Percentiles rank a stretch among this genome's conserved stretches.
Conservation (phyloP, 768 basidiomycete species). For the Amanita jacksonii region DNA sequence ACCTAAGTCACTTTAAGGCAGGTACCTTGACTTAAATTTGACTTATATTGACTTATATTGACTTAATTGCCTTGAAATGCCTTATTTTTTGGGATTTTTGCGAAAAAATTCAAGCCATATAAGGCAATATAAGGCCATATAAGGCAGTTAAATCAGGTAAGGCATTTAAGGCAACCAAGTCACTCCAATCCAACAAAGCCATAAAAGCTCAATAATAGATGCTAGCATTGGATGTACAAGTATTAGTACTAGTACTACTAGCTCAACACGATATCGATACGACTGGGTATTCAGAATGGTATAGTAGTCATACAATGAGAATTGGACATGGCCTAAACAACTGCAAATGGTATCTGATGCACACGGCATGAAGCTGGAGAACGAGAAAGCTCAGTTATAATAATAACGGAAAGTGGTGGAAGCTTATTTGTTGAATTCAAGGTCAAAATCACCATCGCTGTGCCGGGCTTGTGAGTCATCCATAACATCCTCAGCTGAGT, state of each 20-base stretch:
- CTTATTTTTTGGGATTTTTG: no score
- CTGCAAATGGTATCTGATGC: not conserved
- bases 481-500: not conserved
- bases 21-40: no score
- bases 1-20: no score
- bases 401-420: not conserved
- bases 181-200: not conserved
- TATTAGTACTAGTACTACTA: not conserved
- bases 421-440: constrained; percentile 1
- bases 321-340: no score
- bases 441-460: constrained; percentile 1
- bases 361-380: not conserved
- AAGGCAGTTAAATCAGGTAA: not conserved
- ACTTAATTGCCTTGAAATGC: no score
- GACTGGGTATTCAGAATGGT: constrained; percentile 3
- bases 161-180: not conserved
- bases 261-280: not conserved
- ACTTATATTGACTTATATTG: no score
- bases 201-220: not conserved
- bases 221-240: constrained; percentile 2
- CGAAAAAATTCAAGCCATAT: no score
- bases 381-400: constrained; percentile 2
- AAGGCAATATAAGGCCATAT: not conserved
- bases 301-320: constrained; percentile 2
- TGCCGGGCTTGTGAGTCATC: not conserved